Evolutionary conservation across 1,139 yeast genomes (phyloP).

Genomic region (Blastobotrys illinoisensis): DNA sequence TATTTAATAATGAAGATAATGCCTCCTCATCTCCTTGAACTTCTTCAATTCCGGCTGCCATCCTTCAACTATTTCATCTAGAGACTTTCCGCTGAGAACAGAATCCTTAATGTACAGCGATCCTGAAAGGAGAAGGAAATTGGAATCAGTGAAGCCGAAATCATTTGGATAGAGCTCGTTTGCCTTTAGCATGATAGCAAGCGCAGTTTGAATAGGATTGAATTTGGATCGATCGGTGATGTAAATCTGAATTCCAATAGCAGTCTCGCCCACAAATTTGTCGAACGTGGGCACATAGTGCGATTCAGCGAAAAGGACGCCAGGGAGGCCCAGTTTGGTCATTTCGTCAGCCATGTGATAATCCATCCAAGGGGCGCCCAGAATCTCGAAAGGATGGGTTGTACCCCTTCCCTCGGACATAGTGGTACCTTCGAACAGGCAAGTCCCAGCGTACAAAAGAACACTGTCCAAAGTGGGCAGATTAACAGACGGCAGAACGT

Average conservation of each 20-base stretch:
- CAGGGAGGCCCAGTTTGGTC: slow-evolving; percentile 6
- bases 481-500: slow-evolving; percentile 14
- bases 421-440: slow-evolving; percentile 13
- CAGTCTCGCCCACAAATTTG: slow-evolving; percentile 1
- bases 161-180: slow-evolving; percentile 9
- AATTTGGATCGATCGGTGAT: slow-evolving; percentile 1
- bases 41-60: background rate
- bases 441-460: slow-evolving; percentile 13
- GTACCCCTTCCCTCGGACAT: slow-evolving; percentile 16
- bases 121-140: background rate
- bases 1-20: slow-evolving; percentile 2
- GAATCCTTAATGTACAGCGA: background rate
- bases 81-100: background rate
- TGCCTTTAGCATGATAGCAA: slow-evolving; percentile 1
- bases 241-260: slow-evolving; percentile 1
- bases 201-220: background rate
- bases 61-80: slow-evolving; percentile 1
- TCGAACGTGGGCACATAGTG: slow-evolving; percentile 3
- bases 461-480: slow-evolving; percentile 14
- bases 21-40: background rate
- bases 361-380: slow-evolving; percentile 15
- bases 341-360: slow-evolving; percentile 10
- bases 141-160: slow-evolving; percentile 1
- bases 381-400: slow-evolving; percentile 16
- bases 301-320: slow-evolving; percentile 1